Conservation (phyloP, 1,284 basidiomycete species). For the Tilletiopsis washingtonensis region DNA sequence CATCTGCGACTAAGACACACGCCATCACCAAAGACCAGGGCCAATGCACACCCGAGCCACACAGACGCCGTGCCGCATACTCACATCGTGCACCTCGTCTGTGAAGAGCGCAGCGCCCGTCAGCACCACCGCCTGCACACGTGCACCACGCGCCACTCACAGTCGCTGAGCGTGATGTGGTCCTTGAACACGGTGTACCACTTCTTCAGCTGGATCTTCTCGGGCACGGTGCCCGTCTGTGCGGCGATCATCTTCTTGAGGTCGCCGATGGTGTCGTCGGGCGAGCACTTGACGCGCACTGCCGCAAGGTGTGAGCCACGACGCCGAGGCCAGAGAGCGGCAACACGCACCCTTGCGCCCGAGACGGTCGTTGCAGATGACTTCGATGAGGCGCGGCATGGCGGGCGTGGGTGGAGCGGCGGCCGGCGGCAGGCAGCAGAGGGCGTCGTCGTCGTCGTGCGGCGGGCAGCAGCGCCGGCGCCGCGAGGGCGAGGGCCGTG, state of each 20-base stretch:
- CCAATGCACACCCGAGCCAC: too few relatives aligned
- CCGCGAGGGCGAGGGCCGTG: too few relatives aligned
- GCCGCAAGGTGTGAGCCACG: neutral
- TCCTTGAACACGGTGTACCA: conserved; percentile 56
- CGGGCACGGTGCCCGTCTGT: conserved; percentile 76
- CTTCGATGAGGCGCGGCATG: conserved; percentile 56
- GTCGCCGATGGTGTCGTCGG: conserved; percentile 92
- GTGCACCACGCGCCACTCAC: too few relatives aligned
- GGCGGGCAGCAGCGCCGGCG: too few relatives aligned
- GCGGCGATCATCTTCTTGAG: conserved; percentile 93
- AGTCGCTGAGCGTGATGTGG: conserved; percentile 82
- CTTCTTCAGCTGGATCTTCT: conserved; percentile 84
- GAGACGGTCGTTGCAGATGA: conserved; percentile 93
- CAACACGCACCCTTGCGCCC: conserved; percentile 73
- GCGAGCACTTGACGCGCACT: conserved; percentile 49
- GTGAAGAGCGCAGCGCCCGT: too few relatives aligned
- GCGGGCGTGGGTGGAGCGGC: too few relatives aligned
- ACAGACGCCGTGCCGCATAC: too few relatives aligned
- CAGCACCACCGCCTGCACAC: too few relatives aligned
- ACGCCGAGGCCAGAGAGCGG: neutral
- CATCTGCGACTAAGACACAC: too few relatives aligned
- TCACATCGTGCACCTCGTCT: neutral
- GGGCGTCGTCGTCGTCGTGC: too few relatives aligned
- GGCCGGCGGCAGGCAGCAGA: too few relatives aligned
- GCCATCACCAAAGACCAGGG: too few relatives aligned